Percentiles rank a stretch among this genome's conserved stretches.
phyloP scores from a whole-genome alignment of 176 grass and related monocot genomes.

The maize (Zea mays) region Zm-B73-REFERENCE-NAM-5.0 NC_050105.1:138740001-138740500 shows the following conservation, averaged over 20 bases:
- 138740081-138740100: background rate
- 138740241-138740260: background rate
- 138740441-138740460: background rate
- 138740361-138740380: conserved; percentile 2
- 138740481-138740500: conserved; percentile 3
- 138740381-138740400: conserved; percentile 52
- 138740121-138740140: no score
- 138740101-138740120: background rate
- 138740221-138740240: background rate
- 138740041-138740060: conserved; percentile 8
- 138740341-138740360: no score
- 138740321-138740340: background rate
- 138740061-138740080: background rate
- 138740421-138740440: no score
- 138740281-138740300: background rate
- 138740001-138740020: conserved; percentile 30
- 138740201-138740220: background rate
- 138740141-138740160: no score
- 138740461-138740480: conserved; percentile 37
- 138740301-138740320: background rate
- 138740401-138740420: background rate
- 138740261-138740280: background rate
- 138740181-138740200: no score
- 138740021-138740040: conserved; percentile 29
- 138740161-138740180: no score